Conservation (phyloP, 2,329 filamentous ascomycete species). For the Chrysoporthe deuterocubensis region DNA sequence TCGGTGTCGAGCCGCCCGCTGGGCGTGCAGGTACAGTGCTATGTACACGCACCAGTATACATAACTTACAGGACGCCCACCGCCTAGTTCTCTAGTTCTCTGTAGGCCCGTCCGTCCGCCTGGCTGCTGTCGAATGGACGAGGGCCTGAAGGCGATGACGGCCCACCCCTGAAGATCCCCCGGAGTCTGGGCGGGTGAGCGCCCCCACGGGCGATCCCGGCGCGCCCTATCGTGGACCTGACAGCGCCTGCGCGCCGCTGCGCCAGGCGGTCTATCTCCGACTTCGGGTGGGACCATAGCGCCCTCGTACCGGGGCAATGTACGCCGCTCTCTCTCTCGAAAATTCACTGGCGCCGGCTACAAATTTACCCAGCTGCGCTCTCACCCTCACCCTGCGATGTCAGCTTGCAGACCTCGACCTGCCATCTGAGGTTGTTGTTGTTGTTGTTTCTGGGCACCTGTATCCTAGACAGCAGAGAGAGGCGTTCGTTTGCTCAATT, state of each 20-base stretch:
- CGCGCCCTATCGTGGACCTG: neutral
- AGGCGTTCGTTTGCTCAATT: neutral
- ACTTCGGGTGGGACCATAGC: constrained; percentile 6
- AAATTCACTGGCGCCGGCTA: neutral
- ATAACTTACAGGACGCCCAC: neutral
- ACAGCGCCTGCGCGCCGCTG: neutral
- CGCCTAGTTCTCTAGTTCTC: too few relatives aligned
- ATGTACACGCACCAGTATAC: neutral
- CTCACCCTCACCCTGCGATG: neutral
- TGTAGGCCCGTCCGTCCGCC: too few relatives aligned
- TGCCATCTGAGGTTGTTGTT: neutral
- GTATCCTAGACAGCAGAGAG: neutral
- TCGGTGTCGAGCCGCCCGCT: too few relatives aligned
- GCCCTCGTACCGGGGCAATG: too few relatives aligned
- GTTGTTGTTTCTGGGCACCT: neutral
- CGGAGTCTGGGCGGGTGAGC: neutral
- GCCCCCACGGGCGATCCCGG: neutral
- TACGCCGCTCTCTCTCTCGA: neutral
- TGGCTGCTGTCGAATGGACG: neutral
- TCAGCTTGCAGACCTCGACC: neutral
- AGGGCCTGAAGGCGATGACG: neutral
- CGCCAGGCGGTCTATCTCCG: constrained; percentile 1
- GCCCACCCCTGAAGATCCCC: neutral
- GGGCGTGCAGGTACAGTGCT: too few relatives aligned
- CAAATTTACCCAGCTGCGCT: neutral